phyloP scores from a whole-genome alignment of 2,329 filamentous ascomycete species.

The Claviceps africana region DNA sequence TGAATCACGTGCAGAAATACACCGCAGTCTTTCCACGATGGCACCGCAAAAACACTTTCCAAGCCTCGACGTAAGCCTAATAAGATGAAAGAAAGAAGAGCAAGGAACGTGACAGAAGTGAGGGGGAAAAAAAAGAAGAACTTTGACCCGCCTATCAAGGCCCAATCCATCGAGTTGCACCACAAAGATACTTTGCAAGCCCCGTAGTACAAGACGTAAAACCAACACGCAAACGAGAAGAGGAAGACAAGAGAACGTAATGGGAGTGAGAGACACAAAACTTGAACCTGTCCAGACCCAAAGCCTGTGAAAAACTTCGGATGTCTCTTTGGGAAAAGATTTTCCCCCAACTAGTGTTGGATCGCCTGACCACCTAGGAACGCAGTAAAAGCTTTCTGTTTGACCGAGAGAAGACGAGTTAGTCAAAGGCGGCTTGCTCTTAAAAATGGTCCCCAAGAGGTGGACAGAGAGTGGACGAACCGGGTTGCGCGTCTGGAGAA shows the following conservation, averaged over 20 bases:
- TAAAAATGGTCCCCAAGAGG: background rate
- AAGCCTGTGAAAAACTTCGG: background rate
- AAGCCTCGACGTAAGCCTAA: too few species aligned
- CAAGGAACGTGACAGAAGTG: too few species aligned
- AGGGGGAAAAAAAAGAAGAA: background rate
- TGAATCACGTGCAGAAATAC: too few species aligned
- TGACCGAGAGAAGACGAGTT: background rate
- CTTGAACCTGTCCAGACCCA: too few species aligned
- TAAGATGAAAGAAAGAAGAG: background rate
- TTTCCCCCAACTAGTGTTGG: slow-evolving; percentile 12
- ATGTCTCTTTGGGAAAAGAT: too few species aligned
- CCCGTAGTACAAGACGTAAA: too few species aligned
- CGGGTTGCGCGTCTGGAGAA: slow-evolving; percentile 82
- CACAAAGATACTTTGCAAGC: background rate
- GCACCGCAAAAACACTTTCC: too few species aligned
- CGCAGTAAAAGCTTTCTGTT: slow-evolving; percentile 37
- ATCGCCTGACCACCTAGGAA: slow-evolving; percentile 36
- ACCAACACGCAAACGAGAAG: too few species aligned
- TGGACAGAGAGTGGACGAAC: slow-evolving; percentile 17
- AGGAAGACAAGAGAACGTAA: too few species aligned
- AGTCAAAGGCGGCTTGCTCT: background rate
- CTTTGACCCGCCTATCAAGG: background rate
- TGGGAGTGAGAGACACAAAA: too few species aligned
- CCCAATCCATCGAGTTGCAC: too few species aligned
- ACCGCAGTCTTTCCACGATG: too few species aligned